Evolutionary conservation across 768 basidiomycete genomes (phyloP).

Genomic region (Strobilomyces dryophilus): DNA sequence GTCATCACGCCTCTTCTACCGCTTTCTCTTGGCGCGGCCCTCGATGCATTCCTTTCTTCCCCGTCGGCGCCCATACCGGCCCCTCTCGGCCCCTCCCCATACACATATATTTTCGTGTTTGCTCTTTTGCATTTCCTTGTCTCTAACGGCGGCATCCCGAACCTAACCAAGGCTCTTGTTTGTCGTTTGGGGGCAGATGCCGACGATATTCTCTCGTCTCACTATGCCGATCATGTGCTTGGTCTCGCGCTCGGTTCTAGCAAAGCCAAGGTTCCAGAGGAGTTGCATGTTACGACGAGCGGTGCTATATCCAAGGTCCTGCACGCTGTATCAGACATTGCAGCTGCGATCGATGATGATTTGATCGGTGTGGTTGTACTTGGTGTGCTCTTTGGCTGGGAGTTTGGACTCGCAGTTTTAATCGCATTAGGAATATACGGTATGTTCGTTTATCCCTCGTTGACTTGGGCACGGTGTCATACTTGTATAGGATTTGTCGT

Average conservation of each 20-base stretch:
- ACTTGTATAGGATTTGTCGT: constrained; percentile 14
- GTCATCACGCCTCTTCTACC: constrained; percentile 74
- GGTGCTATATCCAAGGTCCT: constrained; percentile 16
- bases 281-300: constrained; percentile 14
- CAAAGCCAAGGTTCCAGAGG: constrained; percentile 77
- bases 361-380: constrained; percentile 68
- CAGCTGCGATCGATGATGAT: constrained; percentile 83
- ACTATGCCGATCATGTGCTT: constrained; percentile 84
- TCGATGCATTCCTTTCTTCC: constrained; percentile 19
- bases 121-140: constrained; percentile 68
- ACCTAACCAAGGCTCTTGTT: constrained; percentile 71
- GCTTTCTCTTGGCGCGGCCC: constrained; percentile 52
- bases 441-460: constrained; percentile 27
- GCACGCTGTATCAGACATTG: constrained; percentile 49
- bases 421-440: constrained; percentile 72
- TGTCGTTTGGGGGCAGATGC: constrained; percentile 88
- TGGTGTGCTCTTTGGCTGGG: constrained; percentile 58
- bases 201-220: constrained; percentile 51
- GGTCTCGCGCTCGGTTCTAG: constrained; percentile 84
- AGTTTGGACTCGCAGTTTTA: constrained; percentile 62
- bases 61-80: constrained; percentile 16
- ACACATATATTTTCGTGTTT: constrained; percentile 68
- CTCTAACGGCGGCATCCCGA: constrained; percentile 70
- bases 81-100: constrained; percentile 44
- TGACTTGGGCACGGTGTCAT: neutral